Base-by-base conservation (phyloP, 1,139 yeast species). In the Wickerhamiella pararugosa region DNA sequence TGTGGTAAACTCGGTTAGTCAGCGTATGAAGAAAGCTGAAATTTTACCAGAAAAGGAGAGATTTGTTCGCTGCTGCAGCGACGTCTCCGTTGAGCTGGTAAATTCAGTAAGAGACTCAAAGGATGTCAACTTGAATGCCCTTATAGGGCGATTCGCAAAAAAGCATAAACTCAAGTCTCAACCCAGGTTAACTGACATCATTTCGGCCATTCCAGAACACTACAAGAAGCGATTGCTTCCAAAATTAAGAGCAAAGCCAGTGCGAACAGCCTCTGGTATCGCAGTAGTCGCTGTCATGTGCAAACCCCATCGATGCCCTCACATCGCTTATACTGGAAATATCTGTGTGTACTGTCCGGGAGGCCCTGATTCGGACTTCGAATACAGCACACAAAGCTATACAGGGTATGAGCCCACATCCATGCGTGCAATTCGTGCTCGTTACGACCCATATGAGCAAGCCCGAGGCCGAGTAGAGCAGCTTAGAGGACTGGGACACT, bases 271-370 rank as follows among this genome's bases (percentile, higher is more conserved):
- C 0, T 82, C 95, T 7, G 99, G 67, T 56, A 92, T 90, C 47
- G 98, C 98, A 5, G 98, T 90, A 25, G 98, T 90, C 40, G 98
- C 98, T 0, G 97, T 92, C 32, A 90, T 92, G 97, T 90, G 97
- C 66, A 92, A 90, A 61, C 98, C 98, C 3, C 98, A 90, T 62
- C 73, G 99, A 65, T 90, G 99, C 64, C 99, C 99, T 29, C 99
- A 90, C 61, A 92, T 90, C 56, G 97, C 98, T 29, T 92, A 90
- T 60, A 90, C 99, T 0, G 99, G 99, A 47, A 90, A 90, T 57
- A 90, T 90, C 49, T 90, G 99, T 68, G 98, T 90, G 10, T 90
- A 90, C 60, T 90, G 99, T 65, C 99, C 99, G 4, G 99, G 99
- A 46, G 99, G 99, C 1, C 99, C 99, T 2, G 99, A 90, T 60